Evolutionary conservation across 768 basidiomycete genomes (phyloP), one percentile per base, ranked within the genome.

Genomic region (Leccinum subgranulosum): DNA sequence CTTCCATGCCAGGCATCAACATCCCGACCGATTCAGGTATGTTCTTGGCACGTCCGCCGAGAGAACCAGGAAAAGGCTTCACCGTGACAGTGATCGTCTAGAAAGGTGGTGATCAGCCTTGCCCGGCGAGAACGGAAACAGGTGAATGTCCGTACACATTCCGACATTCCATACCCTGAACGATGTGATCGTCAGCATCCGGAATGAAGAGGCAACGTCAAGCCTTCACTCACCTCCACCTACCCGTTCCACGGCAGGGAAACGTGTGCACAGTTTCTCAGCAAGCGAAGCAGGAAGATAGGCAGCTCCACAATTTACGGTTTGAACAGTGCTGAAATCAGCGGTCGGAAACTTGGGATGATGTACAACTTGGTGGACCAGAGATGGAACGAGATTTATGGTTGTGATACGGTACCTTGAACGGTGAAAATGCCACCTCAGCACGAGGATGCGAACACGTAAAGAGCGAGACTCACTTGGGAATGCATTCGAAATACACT

Each of bases 161-260:
- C 87, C 0, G 86, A 87, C 79, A 88, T 81, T 21, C 89, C 89
- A 62, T 88, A 90, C 0, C 86, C 87, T 86, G 55, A 19, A 7
- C 31, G 14, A 29, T 27, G 12, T 43, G 19, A 19, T 43, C 10
- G 5, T 64, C 53, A 69, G 33, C 54, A 15, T 19, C 21, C 19
- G 31, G 28, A 28, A 51, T 19, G 23, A 14, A 27, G 51, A 34
- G 46, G 23, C 2, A 49, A 52, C 6, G 52, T 11, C 7, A 23
- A 31, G 6, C 21, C 25, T 27, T 27, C 29, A 63, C 74, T 10
- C 46, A 85, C 85, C 86, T 76, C 83, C 81, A 0, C 59, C 47
- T 7, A 82, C 66, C 0, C 65, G 60, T 0, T 70, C 65, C 6
- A 75, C 70, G 27, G 64, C 57, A 0, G 79, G 73, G 12, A 79